phyloP scores from a whole-genome alignment of 768 basidiomycete species.

The Tylopilus rubrobrunneus region DNA sequence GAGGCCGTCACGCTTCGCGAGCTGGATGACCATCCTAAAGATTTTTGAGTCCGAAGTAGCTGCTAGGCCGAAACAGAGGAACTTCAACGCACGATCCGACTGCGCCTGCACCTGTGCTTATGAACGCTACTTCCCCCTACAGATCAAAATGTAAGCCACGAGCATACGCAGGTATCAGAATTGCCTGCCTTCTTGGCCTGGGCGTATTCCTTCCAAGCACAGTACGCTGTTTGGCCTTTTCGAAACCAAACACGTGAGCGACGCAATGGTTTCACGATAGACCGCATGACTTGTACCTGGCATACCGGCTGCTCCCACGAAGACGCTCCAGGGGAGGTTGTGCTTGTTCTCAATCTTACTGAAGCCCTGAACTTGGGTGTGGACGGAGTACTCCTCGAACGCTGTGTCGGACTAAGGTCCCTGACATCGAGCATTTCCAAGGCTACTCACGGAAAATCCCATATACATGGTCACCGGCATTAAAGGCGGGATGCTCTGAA shows the following conservation, averaged over 20 bases:
- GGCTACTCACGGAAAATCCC: too few species aligned
- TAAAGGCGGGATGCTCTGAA: slow-evolving; percentile 12
- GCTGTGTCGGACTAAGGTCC: too few species aligned
- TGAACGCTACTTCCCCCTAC: slow-evolving; percentile 47
- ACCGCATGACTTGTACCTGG: too few species aligned
- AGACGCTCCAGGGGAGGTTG: slow-evolving; percentile 30
- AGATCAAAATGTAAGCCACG: neutral
- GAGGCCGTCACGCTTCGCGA: slow-evolving; percentile 46
- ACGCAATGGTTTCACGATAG: too few species aligned
- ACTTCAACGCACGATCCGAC: slow-evolving; percentile 60
- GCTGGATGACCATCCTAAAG: slow-evolving; percentile 42
- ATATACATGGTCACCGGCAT: too few species aligned
- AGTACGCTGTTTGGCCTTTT: slow-evolving; percentile 25
- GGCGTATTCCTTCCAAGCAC: slow-evolving; percentile 17
- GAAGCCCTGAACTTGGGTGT: too few species aligned
- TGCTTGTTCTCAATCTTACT: too few species aligned
- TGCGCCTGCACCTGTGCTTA: slow-evolving; percentile 40
- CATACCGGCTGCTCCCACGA: slow-evolving; percentile 32
- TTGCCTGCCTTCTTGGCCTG: slow-evolving; percentile 23
- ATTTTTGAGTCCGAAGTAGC: slow-evolving; percentile 1
- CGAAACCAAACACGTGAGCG: too few species aligned
- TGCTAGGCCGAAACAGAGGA: neutral
- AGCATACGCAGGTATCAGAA: too few species aligned
- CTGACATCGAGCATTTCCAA: too few species aligned
- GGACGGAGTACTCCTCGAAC: too few species aligned